These are phyloP conservation scores for Chlamydomonas reinhardtii DNA, from an alignment of 163 green algal species.

Conservation along the genomic window DNA sequence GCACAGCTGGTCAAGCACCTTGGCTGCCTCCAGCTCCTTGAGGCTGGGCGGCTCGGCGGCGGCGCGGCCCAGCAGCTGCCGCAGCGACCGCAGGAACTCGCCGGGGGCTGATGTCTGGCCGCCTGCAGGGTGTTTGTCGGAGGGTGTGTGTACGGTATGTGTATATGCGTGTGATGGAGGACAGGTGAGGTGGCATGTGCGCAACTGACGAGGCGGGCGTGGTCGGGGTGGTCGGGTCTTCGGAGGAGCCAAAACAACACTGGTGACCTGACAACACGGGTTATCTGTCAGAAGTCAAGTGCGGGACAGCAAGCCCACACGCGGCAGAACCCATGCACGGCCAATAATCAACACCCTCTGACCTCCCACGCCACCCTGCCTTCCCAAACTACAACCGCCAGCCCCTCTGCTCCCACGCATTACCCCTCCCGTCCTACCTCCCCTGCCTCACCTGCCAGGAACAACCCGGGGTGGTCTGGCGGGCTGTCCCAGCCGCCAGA, in stretches of 20 bases:
- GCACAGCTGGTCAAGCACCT: not conserved
- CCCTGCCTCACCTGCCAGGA: conserved; percentile 81
- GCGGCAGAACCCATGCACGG: too few species aligned
- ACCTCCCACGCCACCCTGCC: too few species aligned
- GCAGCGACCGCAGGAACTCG: conserved; percentile 72
- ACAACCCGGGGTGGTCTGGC: conserved; percentile 81
- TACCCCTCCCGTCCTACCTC: conserved; percentile 12
- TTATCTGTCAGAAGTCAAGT: too few species aligned
- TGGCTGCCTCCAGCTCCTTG: conserved; percentile 55
- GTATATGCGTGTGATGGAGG: too few species aligned
- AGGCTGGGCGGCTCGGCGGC: conserved; percentile 19
- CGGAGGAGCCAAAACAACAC: too few species aligned
- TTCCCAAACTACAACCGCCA: not conserved
- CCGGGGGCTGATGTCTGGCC: conserved; percentile 42
- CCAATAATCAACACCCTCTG: too few species aligned
- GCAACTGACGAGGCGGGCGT: too few species aligned
- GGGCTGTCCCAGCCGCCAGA: conserved; percentile 73
- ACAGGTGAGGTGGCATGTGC: too few species aligned
- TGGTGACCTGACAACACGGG: too few species aligned
- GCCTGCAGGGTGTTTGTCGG: not conserved
- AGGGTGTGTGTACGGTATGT: not conserved
- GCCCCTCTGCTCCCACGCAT: not conserved
- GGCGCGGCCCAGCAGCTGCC: conserved; percentile 57
- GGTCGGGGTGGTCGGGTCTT: too few species aligned
- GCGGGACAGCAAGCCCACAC: too few species aligned